Conservation (phyloP, 768 basidiomycete species). For the Zangia roseola region DNA sequence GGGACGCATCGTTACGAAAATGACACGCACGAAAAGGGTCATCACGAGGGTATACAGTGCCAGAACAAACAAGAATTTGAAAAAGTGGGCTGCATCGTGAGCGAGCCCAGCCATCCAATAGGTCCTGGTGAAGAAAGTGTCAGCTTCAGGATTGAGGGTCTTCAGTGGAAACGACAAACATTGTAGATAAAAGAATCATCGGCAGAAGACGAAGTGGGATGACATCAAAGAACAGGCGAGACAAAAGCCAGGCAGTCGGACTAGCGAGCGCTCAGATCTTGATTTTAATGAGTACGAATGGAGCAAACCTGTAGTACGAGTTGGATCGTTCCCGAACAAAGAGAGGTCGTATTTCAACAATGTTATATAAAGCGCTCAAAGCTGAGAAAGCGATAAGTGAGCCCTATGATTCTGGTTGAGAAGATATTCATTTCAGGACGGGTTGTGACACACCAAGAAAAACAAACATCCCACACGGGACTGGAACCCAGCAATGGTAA, state of each 20-base stretch:
- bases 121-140: conserved; percentile 44
- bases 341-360: conserved; percentile 78
- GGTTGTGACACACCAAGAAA: conserved; percentile 62
- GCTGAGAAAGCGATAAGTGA: conserved; percentile 90
- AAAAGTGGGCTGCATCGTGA: conserved; percentile 75
- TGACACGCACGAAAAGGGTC: conserved; percentile 72
- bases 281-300: background rate
- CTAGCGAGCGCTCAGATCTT: conserved; percentile 36
- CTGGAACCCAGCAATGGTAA: conserved; percentile 91
- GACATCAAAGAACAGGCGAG: conserved; percentile 85
- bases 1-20: background rate
- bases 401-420: conserved; percentile 48
- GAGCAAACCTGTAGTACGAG: conserved; percentile 73
- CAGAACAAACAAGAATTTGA: conserved; percentile 92
- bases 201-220: conserved; percentile 87
- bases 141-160: background rate
- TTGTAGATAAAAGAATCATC: conserved; percentile 81
- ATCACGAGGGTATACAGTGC: conserved; percentile 82
- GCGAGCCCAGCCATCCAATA: conserved; percentile 96
- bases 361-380: conserved; percentile 85
- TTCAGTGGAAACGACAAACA: conserved; percentile 46
- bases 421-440: background rate
- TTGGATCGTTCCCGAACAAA: conserved; percentile 90
- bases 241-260: conserved; percentile 89
- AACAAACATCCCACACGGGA: conserved; percentile 91